Percentiles rank a stretch among this genome's conserved stretches.
Conservation (phyloP, 2,329 filamentous ascomycete genomes). For the Calonectria pseudoturangicola region DNA sequence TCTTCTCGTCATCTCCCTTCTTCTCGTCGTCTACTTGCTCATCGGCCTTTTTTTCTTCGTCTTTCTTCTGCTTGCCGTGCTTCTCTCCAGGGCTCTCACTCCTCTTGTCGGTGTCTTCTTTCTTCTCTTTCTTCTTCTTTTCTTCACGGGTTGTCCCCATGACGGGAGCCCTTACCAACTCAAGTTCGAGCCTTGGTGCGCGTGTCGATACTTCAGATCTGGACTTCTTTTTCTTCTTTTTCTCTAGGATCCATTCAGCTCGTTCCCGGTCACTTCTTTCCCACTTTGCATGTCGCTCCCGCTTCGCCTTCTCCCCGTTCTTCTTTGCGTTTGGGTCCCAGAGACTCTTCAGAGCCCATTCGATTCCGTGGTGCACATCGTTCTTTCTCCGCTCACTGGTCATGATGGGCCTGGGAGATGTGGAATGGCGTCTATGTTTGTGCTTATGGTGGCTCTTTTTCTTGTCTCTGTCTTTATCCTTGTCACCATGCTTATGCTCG, state of each 20-base stretch:
- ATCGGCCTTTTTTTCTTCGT: not conserved
- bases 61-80: not conserved
- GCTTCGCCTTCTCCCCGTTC: constrained; percentile 7
- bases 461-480: constrained; percentile 13
- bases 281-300: constrained; percentile 24
- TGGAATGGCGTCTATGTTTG: not conserved
- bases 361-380: constrained; percentile 36
- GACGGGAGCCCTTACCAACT: not conserved
- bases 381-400: constrained; percentile 30
- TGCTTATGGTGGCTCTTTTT: not conserved
- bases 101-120: not conserved
- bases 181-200: not conserved
- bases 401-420: constrained; percentile 18
- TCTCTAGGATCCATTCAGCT: not conserved
- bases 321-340: constrained; percentile 21
- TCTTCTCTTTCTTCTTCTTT: not conserved
- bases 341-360: constrained; percentile 26
- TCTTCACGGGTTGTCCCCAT: not conserved
- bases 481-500: constrained; percentile 9
- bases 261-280: not conserved
- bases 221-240: not conserved
- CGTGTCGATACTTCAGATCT: not conserved
- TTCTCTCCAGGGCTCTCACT: not conserved
- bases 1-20: not conserved
- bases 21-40: not conserved